Conservation (phyloP, 2,329 filamentous ascomycete species). For the Epichloe sp. region DNA sequence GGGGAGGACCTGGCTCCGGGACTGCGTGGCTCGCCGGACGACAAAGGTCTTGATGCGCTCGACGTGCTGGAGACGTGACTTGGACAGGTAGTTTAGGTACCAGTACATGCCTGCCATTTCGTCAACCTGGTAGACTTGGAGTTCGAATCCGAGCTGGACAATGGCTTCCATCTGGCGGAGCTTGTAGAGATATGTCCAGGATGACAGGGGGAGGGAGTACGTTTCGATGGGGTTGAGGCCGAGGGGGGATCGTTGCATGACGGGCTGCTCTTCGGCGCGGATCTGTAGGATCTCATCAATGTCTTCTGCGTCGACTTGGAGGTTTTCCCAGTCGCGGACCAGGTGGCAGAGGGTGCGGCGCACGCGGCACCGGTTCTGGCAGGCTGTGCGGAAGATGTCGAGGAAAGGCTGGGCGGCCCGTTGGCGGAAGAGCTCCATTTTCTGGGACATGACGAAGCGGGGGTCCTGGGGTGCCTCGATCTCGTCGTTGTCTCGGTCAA, state of each 20-base stretch:
- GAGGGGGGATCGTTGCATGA: slow-evolving; percentile 30
- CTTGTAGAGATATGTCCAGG: slow-evolving; percentile 86
- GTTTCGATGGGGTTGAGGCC: slow-evolving; percentile 33
- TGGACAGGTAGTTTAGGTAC: slow-evolving; percentile 65
- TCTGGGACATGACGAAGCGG: slow-evolving; percentile 56
- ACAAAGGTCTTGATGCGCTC: slow-evolving; percentile 61
- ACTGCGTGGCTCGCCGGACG: slow-evolving; percentile 24
- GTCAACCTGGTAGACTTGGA: slow-evolving; percentile 75
- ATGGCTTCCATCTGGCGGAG: slow-evolving; percentile 78
- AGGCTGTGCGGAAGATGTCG: slow-evolving; percentile 71
- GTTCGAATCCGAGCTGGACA: slow-evolving; percentile 85
- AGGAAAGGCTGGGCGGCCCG: slow-evolving; percentile 58
- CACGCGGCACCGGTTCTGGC: slow-evolving; percentile 81
- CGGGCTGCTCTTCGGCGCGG: slow-evolving; percentile 46
- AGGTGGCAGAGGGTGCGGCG: slow-evolving; percentile 81
- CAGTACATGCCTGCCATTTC: slow-evolving; percentile 86
- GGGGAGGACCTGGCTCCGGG: slow-evolving; percentile 7
- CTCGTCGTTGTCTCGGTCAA: slow-evolving; percentile 62
- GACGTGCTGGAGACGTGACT: slow-evolving; percentile 53
- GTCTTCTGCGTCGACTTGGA: slow-evolving; percentile 72
- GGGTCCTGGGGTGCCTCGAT: slow-evolving; percentile 63
- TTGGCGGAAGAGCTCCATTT: slow-evolving; percentile 58
- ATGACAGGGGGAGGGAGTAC: slow-evolving; percentile 62
- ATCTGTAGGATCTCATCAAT: slow-evolving; percentile 55
- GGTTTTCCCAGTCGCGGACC: slow-evolving; percentile 67